phyloP scores from a whole-genome alignment of 805 yeast species.

The Wickerhamomyces ciferrii region DNA sequence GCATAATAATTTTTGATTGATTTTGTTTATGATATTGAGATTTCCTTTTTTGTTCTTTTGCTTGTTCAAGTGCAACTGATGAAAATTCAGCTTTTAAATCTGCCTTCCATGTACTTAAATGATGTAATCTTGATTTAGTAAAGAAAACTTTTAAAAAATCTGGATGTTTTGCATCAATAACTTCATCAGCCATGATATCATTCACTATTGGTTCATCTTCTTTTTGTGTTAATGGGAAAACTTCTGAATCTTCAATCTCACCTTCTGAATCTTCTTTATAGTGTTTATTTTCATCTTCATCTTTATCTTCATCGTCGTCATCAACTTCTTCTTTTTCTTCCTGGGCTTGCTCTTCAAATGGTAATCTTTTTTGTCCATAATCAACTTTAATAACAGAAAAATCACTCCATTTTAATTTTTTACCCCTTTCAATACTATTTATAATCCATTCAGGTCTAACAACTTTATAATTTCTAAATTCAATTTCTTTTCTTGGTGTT shows the following conservation, averaged over 20 bases:
- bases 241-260: slow-evolving; percentile 3
- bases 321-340: slow-evolving; percentile 4
- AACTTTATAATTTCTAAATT: slow-evolving; percentile 65
- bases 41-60: slow-evolving; percentile 6
- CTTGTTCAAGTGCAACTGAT: slow-evolving; percentile 32
- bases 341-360: slow-evolving; percentile 12
- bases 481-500: slow-evolving; percentile 68
- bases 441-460: slow-evolving; percentile 81
- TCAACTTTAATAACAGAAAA: slow-evolving; percentile 49
- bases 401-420: slow-evolving; percentile 63
- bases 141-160: slow-evolving; percentile 69
- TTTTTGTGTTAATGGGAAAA: slow-evolving; percentile 7
- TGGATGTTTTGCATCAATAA: slow-evolving; percentile 68
- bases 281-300: too few species aligned
- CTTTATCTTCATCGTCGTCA: slow-evolving; percentile 1
- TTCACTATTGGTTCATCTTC: slow-evolving; percentile 4
- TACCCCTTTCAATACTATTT: slow-evolving; percentile 48
- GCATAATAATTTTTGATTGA: slow-evolving; percentile 43
- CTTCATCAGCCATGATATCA: slow-evolving; percentile 4
- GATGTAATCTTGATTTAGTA: slow-evolving; percentile 80
- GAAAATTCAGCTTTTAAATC: slow-evolving; percentile 61
- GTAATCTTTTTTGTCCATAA: slow-evolving; percentile 47
- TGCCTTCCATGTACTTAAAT: slow-evolving; percentile 82
- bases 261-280: slow-evolving; percentile 6
- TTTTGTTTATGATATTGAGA: not conserved